Conservation (phyloP, 176 grass and related monocot genomes). For the Carex scoparia region DNA sequence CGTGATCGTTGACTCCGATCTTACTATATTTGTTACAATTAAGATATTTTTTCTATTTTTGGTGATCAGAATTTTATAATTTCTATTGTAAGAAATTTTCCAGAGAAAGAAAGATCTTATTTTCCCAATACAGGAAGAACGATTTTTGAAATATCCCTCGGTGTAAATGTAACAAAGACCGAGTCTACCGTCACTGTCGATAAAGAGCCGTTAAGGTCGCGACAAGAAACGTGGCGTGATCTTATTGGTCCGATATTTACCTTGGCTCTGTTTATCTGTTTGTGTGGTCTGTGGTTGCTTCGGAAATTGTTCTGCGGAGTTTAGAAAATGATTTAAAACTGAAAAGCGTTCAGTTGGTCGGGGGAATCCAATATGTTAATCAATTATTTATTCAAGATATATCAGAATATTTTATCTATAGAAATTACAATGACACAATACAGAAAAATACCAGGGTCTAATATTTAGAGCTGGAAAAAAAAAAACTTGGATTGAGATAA, state of each 20-base stretch:
- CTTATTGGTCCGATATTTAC: neutral
- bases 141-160: neutral
- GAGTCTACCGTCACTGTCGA: neutral
- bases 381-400: neutral
- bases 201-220: neutral
- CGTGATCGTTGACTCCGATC: too few species aligned
- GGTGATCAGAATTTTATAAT: too few species aligned
- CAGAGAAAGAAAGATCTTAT: too few species aligned
- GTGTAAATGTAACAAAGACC: neutral
- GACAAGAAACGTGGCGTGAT: neutral
- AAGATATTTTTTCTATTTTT: too few species aligned
- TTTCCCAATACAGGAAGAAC: too few species aligned
- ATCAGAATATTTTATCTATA: too few species aligned
- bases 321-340: neutral
- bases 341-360: slow-evolving; percentile 10
- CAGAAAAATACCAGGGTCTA: too few species aligned
- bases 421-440: too few species aligned
- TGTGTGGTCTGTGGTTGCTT: neutral
- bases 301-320: neutral
- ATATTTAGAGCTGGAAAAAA: too few species aligned
- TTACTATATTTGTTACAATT: too few species aligned
- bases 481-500: too few species aligned
- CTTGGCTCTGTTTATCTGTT: neutral
- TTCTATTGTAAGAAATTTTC: too few species aligned
- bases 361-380: neutral